Percentiles rank a stretch among this genome's conserved stretches.
Evolutionary conservation across 148 eudicot species (phyloP).

Genomic region (Cornus kousa): DNA sequence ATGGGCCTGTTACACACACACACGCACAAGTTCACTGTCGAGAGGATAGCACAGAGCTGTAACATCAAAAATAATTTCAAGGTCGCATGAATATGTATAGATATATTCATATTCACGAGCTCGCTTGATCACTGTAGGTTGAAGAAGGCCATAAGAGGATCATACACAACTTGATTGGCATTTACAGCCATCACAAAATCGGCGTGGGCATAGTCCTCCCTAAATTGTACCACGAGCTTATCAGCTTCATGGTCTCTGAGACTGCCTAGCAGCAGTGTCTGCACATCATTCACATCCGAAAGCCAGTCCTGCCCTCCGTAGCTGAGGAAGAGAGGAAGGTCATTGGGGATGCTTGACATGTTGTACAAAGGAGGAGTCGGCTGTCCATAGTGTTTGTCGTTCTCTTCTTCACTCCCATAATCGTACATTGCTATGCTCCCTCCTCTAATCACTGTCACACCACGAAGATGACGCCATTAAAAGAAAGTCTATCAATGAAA

Average conservation of each 20-base stretch:
- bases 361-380: conserved; percentile 34
- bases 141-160: conserved; percentile 38
- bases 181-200: conserved; percentile 30
- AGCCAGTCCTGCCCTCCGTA: conserved; percentile 39
- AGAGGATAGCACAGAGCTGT: too few relatives aligned
- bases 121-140: conserved; percentile 13
- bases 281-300: conserved; percentile 36
- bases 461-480: neutral
- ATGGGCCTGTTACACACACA: too few relatives aligned
- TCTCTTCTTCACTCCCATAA: conserved; percentile 26
- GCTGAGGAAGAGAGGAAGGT: conserved; percentile 41
- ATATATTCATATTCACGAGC: too few relatives aligned
- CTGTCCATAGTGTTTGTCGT: conserved; percentile 35
- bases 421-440: conserved; percentile 43
- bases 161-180: conserved; percentile 40
- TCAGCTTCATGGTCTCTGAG: conserved; percentile 27
- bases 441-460: conserved; percentile 31
- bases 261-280: conserved; percentile 21
- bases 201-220: conserved; percentile 33
- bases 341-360: conserved; percentile 32
- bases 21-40: too few relatives aligned
- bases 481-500: neutral
- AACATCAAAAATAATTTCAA: too few relatives aligned
- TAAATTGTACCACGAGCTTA: conserved; percentile 23
- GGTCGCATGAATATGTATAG: too few relatives aligned